Evolutionary conservation across 192 early-diverging fungal genomes (phyloP), one percentile per base, ranked within the genome.

Genomic region (Paraglomus occultum): DNA sequence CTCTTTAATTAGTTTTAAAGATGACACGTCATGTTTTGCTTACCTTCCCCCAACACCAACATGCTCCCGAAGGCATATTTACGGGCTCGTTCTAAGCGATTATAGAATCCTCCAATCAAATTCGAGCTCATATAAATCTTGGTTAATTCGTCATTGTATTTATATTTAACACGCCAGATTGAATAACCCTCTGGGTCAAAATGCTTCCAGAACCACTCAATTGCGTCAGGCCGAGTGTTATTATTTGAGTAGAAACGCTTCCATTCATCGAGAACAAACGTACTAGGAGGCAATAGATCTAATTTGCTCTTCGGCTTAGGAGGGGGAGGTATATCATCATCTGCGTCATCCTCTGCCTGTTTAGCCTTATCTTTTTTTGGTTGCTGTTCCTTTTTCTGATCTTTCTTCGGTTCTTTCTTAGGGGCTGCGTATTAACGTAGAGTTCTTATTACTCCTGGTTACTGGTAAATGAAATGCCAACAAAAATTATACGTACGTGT

Each of bases 161-260:
- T 95, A 90, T 96, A 97, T 72, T 91, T 87, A 57, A 92, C 90
- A 79, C 89, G 88, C 88, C 88, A 97, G 84, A 97, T 82, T 49
- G 93, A 92, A 90, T 86, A 97, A 74, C 94, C 94, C 51, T 89
- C 77, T 47, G 90, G 74, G 77, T 97, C 94, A 73, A 76, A 90
- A 80, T 96, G 80, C 83, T 92, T 80, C 95, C 95, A 97, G 81
- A 97, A 92, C 91, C 92, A 97, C 79, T 95, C 82, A 76, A 90
- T 82, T 71, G 95, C 95, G 51, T 80, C 85, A 57, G 90, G 89
- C 71, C 82, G 80, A 74, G 93, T 93, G 58, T 94, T 88, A 83
- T 95, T 94, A 90, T 97, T 97, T 61, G 94, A 96, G 88, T 97
- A 97, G 81, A 92, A 88, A 66, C 94, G 90, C 86, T 97, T 97